These are phyloP conservation scores for Austropuccinia psidii DNA, from an alignment of 1,284 basidiomycete genomes.

Conservation along the genomic window DNA sequence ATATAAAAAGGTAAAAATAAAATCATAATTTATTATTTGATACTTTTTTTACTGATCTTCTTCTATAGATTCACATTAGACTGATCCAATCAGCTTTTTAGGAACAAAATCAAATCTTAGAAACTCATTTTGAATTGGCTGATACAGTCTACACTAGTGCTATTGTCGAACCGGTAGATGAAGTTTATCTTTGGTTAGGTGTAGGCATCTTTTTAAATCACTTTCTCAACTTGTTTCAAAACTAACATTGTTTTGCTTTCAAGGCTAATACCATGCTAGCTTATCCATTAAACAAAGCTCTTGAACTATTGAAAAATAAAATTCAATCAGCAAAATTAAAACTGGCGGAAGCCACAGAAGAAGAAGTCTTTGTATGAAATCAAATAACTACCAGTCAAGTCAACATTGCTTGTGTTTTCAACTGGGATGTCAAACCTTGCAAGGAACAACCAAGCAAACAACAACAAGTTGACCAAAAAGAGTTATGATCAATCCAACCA, in stretches of 20 bases:
- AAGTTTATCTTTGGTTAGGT: constrained; percentile 91
- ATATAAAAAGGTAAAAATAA: constrained; percentile 57
- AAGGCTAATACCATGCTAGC: constrained; percentile 91
- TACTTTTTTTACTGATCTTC: not conserved
- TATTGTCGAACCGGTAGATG: constrained; percentile 72
- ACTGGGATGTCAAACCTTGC: constrained; percentile 84
- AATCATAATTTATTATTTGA: constrained; percentile 48
- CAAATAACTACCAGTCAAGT: constrained; percentile 98
- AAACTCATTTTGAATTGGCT: constrained; percentile 87
- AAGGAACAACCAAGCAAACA: constrained; percentile 51
- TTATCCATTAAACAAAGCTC: constrained; percentile 76
- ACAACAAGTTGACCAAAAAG: no score
- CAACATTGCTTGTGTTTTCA: constrained; percentile 91
- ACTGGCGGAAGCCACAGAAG: constrained; percentile 67
- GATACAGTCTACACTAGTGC: constrained; percentile 93
- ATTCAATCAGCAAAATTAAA: constrained; percentile 65
- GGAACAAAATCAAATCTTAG: constrained; percentile 56
- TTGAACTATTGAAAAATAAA: constrained; percentile 67
- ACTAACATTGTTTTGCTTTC: not conserved
- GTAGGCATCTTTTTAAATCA: not conserved
- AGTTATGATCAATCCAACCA: no score
- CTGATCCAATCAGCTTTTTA: constrained; percentile 43
- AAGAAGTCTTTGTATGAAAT: constrained; percentile 86
- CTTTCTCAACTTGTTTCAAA: not conserved
- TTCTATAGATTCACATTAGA: constrained; percentile 15